Evolutionary conservation across 257 asterid genomes (phyloP).

Genomic region (Jasminum sambac): DNA sequence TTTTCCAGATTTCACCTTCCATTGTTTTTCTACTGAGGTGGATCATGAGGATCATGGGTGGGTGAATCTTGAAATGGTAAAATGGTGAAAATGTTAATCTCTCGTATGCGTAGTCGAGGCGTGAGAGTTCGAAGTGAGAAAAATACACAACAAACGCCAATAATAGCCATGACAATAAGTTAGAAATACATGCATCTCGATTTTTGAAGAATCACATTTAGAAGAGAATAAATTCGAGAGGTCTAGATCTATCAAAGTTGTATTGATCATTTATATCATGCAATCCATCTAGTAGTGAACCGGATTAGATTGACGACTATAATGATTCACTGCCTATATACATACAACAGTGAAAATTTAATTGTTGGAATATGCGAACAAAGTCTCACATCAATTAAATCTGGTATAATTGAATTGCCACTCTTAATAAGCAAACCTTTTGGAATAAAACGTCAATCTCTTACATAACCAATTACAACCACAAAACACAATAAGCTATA

Average conservation of each 20-base stretch:
- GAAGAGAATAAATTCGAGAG: not conserved
- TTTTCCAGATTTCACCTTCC: conserved; percentile 36
- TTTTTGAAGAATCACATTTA: not conserved
- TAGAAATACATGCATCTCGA: no score
- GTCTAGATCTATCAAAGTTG: no score
- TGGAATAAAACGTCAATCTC: no score
- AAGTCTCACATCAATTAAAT: no score
- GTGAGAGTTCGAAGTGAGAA: not conserved
- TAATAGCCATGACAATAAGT: no score
- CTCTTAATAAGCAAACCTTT: no score
- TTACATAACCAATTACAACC: no score
- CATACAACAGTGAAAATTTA: not conserved
- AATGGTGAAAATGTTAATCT: not conserved
- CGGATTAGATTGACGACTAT: not conserved
- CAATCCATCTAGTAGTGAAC: not conserved
- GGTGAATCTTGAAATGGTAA: conserved; percentile 23
- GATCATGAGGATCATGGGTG: conserved; percentile 22
- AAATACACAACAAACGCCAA: not conserved
- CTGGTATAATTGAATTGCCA: no score
- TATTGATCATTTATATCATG: no score
- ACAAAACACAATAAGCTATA: not conserved
- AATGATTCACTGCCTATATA: not conserved
- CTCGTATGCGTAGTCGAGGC: not conserved
- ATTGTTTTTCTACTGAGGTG: conserved; percentile 30
- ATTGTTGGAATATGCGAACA: no score